Evolutionary conservation across 192 early-diverging fungal genomes (phyloP), one percentile per base, ranked within the genome.

Genomic region (Pilobolus umbonatus): DNA sequence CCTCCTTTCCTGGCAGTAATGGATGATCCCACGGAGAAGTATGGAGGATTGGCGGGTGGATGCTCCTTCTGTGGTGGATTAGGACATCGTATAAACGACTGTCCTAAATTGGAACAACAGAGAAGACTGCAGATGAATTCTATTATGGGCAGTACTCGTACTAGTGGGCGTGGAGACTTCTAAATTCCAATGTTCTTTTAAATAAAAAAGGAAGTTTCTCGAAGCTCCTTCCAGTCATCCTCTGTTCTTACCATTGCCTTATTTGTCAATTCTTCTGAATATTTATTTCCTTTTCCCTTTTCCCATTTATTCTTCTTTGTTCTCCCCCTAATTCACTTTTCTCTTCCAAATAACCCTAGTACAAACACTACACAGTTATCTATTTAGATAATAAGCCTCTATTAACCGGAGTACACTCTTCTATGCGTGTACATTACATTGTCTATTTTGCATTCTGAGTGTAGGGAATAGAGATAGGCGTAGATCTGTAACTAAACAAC

Each of bases 11-110:
- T 98, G 47, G 79, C 86, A 45, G 84, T 82, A 0, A 63, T 98
- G 42, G 87, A 88, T 48, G 96, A 98, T 73, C 93, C 94, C 2
- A 89, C 79, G 1, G 92, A 94, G 57, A 85, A 88, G 66, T 92
- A 89, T 57, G 76, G 85, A n/a, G 52, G 34, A 15, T 73, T 92
- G 17, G 79, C 78, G 26, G 86, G 82, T 50, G 93, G 96, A 44
- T 98, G 96, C 64, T 84, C 87, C 5, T 93, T 88, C 76, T 99
- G 97, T 79, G 91, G 93, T 73, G 95, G 96, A 45, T 67, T 98
- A 26, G 94, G 93, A 26, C 94, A 97, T 75, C 81, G 92, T 66
- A 90, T 96, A 42, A 77, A 82, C 11, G 83, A 91, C 54, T 97
- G 93, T 72, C 89, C 89, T 11, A 91, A 91, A 64, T 64, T 91